Evolutionary conservation across 192 early-diverging fungal species (phyloP).

Genomic region (Coemansia javaensis): DNA sequence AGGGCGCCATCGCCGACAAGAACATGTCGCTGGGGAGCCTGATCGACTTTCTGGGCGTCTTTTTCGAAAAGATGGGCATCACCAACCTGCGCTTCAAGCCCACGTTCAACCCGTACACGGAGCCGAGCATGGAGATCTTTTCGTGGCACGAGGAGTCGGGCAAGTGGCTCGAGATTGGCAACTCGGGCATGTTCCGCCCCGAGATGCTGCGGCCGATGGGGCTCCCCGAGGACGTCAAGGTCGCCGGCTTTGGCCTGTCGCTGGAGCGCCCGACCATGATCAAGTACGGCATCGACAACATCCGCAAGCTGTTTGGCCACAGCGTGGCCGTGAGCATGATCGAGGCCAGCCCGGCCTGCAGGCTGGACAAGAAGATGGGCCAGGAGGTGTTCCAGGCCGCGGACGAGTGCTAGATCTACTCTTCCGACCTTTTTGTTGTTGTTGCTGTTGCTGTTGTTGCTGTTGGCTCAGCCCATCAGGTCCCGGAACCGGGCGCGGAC

Average conservation of each 20-base stretch:
- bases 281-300: constrained; percentile 91
- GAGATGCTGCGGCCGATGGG: constrained; percentile 97
- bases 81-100: constrained; percentile 97
- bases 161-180: constrained; percentile 95
- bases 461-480: constrained; percentile 1
- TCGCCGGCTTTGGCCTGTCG: constrained; percentile 97
- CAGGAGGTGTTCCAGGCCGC: constrained; percentile 17
- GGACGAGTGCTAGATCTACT: constrained; percentile 2
- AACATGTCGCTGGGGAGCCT: constrained; percentile 92
- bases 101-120: constrained; percentile 99
- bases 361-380: constrained; percentile 73
- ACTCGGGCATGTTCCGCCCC: constrained; percentile 99
- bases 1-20: constrained; percentile 96
- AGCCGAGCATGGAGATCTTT: constrained; percentile 99
- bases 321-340: constrained; percentile 91
- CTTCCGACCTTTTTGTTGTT: neutral
- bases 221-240: constrained; percentile 87
- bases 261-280: constrained; percentile 99
- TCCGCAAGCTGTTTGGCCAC: constrained; percentile 91
- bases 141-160: constrained; percentile 86
- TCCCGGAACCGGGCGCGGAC: constrained; percentile 12
- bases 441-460: no score
- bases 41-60: constrained; percentile 93
- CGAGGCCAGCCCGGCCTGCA: constrained; percentile 81
- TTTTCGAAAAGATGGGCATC: constrained; percentile 97